Conservation (phyloP, 768 basidiomycete genomes). For the Clitopilus passeckerianus region DNA sequence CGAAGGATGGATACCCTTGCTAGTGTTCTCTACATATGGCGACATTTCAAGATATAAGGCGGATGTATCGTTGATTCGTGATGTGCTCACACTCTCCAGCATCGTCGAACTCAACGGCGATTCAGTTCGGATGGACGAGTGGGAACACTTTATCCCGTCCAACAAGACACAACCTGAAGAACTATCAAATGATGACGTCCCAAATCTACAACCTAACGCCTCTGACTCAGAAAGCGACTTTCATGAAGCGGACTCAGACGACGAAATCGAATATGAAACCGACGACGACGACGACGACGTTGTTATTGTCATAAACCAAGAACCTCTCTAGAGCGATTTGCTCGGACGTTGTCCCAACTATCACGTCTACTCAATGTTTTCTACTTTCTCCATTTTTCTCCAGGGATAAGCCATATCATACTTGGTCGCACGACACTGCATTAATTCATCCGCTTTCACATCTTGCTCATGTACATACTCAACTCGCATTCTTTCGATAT, state of each 20-base stretch:
- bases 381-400: no score
- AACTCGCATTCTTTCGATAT: no score
- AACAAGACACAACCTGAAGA: neutral
- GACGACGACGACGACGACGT: constrained; percentile 17
- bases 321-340: neutral
- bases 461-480: no score
- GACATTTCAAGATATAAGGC: constrained; percentile 67
- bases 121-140: constrained; percentile 66
- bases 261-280: constrained; percentile 6
- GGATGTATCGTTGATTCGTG: constrained; percentile 56
- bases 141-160: constrained; percentile 29
- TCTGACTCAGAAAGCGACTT: no score
- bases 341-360: neutral
- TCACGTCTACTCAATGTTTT: no score
- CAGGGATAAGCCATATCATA: no score
- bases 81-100: constrained; percentile 62
- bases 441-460: no score
- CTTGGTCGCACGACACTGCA: no score
- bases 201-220: no score
- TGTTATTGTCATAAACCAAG: neutral
- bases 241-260: no score
- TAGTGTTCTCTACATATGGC: constrained; percentile 83
- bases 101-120: constrained; percentile 66
- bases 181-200: neutral
- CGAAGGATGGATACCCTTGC: constrained; percentile 81